Base-by-base conservation (phyloP, 2,329 filamentous ascomycete genomes). In the Aschersonia sp. region DNA sequence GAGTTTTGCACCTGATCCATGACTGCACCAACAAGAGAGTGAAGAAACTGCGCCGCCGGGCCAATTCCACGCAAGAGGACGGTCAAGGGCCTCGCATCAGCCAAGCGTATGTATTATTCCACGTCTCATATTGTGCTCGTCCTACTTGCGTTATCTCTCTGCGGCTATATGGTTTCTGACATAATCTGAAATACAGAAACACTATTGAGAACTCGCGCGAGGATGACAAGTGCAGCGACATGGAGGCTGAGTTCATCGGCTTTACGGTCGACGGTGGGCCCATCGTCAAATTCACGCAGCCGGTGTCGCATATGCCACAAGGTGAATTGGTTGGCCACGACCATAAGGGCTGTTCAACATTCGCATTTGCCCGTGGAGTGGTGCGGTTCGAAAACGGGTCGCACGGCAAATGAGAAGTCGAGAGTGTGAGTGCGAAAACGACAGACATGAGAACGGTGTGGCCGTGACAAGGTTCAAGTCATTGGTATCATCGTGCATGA, bases 1-100 rank as follows among this genome's bases (percentile, higher is more conserved):
- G 73, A 1, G 53, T 76, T 42, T 67, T 72, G 39, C 66, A 75
- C 56, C 60, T 75, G 40, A 58, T 75, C 43, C 68, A 72, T 48
- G 62, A 64, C 46, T 63, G 58, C 51, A 60, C 62, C 7, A 59
- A 56, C 37, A 64, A 62, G 48, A 60, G 62, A 4, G 56, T 70
- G 29, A 62, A 60, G 51, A 62, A 59, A 40, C 52, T 59, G n/a
- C 52, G 47, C 7, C 50, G 52, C 5, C 59, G 57, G 44, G 54
- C 55, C 11, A 52, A 47, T 30, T 51, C 55, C 5, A 47, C 55
- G 31, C 53, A 55, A 12, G 57, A 61, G 6, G 51, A 50, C 8
- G 54, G 52, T 30, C 50, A 53, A 8, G 60, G 60, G 10, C 62
- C 63, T 35, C 61, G 63, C 5, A 66, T 70, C 51, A 71, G 68